Base-by-base conservation (phyloP, 2,329 filamentous ascomycete species). In the Epichloe scottii region DNA sequence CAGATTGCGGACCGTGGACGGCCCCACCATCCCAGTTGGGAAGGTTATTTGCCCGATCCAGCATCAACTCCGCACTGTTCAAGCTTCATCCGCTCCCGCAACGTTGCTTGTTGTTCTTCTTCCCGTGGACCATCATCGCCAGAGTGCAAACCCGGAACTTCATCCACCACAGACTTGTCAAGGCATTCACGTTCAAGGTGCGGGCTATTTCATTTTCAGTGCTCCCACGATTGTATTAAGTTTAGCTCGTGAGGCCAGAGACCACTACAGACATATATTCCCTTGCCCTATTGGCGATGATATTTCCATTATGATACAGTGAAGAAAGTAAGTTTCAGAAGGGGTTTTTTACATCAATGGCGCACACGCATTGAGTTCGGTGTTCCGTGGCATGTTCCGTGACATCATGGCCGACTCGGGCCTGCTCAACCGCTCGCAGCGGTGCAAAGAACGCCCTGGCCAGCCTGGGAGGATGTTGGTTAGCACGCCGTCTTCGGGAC, bases 361-460 rank as follows among this genome's bases (percentile, higher is more conserved):
- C 23, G 7, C 26, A 30, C 8, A 34, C 19, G 30, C 37, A 23
- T 17, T 30, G 23, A 8, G n/a, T 42, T 5, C 33, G 3, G 10
- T 23, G 7, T 38, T 30, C 26, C 23, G 23, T 7, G 23, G 6
- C 19, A 33, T 39, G 15, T 15, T 5, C 45, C n/a, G 3, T 30
- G 19, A 17, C 3, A 15, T 23, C 37, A 41, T 40, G 35, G 23
- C 34, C 23, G 14, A 34, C 17, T 7, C 3, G 23, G 23, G 2
- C 12, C 19, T 46, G 30, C 15, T 26, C 17, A 34, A 15, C 17
- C 19, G 15, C 17, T 35, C n/a, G 37, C 34, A 1, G 35, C 2
- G 6, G 14, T 37, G 43, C 51, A 53, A 5, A 53, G 48, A 48
- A 50, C 37, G 23, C 11, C 48, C 34, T 53, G 51, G 8, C 43